A percentile compares a stretch with the other conserved stretches of the same genome.
These are phyloP conservation scores for Monosporascus sp. DNA, from an alignment of 2,329 filamentous ascomycete species.

Conservation along the genomic window DNA sequence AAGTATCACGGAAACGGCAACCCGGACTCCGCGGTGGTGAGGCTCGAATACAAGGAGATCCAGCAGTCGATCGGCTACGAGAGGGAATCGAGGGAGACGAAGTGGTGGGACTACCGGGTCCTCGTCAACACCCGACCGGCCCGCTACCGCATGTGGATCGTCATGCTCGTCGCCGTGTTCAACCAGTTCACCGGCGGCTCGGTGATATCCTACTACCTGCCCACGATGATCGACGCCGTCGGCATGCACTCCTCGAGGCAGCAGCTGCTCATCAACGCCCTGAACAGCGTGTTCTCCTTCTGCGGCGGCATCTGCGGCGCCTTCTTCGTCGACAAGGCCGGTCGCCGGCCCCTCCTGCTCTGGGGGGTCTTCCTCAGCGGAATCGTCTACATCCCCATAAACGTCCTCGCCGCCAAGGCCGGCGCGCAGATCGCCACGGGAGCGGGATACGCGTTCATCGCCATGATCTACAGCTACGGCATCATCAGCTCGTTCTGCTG, in stretches of 20 bases:
- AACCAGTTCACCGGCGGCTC: conserved; percentile 47
- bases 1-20: conserved; percentile 40
- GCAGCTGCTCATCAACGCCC: conserved; percentile 42
- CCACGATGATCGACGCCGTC: conserved; percentile 38
- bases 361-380: conserved; percentile 1
- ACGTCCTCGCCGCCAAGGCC: conserved; percentile 11
- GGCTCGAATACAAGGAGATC: conserved; percentile 38
- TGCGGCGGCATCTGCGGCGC: conserved; percentile 40
- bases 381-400: conserved; percentile 44
- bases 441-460: background rate
- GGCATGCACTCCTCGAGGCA: conserved; percentile 29
- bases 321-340: conserved; percentile 39
- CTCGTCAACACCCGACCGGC: conserved; percentile 38
- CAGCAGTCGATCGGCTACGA: conserved; percentile 31
- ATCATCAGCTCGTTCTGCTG: conserved; percentile 45
- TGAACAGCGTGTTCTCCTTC: conserved; percentile 41
- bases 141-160: conserved; percentile 43
- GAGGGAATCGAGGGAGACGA: conserved; percentile 41
- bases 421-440: background rate
- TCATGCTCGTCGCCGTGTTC: conserved; percentile 46
- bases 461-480: conserved; percentile 1
- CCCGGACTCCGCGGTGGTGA: conserved; percentile 31
- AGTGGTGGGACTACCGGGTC: conserved; percentile 42
- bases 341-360: conserved; percentile 40
- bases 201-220: conserved; percentile 43